Evolutionary conservation across 306 rosid species (phyloP).

Genomic region (Ochetophila trinervis): DNA sequence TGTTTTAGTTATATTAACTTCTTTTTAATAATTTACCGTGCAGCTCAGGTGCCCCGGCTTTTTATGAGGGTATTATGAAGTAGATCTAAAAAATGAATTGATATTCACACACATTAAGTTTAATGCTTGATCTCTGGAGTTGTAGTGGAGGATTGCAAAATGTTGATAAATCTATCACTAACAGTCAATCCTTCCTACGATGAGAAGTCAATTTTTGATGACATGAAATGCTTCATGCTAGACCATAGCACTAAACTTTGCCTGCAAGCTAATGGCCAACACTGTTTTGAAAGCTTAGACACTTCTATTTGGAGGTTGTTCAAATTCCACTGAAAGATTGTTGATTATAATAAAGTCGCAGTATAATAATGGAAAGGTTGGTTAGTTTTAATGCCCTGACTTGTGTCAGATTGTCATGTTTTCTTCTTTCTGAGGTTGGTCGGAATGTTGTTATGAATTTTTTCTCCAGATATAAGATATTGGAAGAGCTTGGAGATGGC

Average conservation of each 20-base stretch:
- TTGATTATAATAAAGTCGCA: constrained; percentile 36
- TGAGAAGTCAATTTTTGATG: constrained; percentile 48
- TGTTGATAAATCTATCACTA: constrained; percentile 40
- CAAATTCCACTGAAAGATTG: constrained; percentile 45
- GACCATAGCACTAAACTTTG: constrained; percentile 28
- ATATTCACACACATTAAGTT: constrained; percentile 12
- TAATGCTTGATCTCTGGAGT: constrained; percentile 39
- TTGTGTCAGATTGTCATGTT: constrained; percentile 4
- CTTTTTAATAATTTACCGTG: constrained; percentile 14
- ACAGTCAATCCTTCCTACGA: constrained; percentile 33
- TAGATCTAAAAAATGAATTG: constrained; percentile 33
- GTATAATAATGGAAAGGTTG: constrained; percentile 71
- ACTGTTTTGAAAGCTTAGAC: constrained; percentile 52
- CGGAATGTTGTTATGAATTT: not conserved
- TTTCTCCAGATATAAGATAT: constrained; percentile 57
- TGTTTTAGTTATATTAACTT: not conserved
- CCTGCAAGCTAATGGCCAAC: constrained; percentile 45
- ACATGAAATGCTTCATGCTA: constrained; percentile 43
- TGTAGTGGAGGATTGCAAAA: constrained; percentile 43
- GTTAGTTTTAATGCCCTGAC: constrained; percentile 22
- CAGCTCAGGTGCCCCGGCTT: constrained; percentile 39
- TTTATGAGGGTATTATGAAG: constrained; percentile 27
- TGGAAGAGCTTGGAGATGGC: constrained; percentile 89
- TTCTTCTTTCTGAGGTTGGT: constrained; percentile 8
- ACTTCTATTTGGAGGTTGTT: constrained; percentile 54